Percentiles rank a stretch among this genome's conserved stretches.
Conservation (phyloP, 768 basidiomycete genomes). For the Pleurotus pulmonarius region DNA sequence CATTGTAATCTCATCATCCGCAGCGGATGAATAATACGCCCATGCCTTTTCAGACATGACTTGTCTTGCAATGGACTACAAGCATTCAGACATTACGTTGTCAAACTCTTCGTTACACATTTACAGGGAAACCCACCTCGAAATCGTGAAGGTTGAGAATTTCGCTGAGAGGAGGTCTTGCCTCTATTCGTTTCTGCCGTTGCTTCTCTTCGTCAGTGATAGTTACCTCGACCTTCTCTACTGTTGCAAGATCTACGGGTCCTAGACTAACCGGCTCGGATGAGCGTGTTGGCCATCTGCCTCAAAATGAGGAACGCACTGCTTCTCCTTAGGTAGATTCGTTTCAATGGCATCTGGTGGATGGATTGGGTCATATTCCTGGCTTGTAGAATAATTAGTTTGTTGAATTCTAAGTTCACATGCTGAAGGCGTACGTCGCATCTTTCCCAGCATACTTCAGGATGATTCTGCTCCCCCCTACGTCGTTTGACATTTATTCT, state of each 20-base stretch:
- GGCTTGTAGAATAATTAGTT: constrained; percentile 28
- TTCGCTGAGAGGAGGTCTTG: constrained; percentile 70
- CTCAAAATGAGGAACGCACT: constrained; percentile 38
- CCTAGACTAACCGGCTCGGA: constrained; percentile 51
- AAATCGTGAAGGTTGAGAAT: constrained; percentile 93
- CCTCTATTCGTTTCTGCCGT: constrained; percentile 55
- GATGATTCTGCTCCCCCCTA: constrained; percentile 80
- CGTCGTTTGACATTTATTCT: neutral
- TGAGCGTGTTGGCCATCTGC: neutral
- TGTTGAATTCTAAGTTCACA: constrained; percentile 7
- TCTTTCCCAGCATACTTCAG: constrained; percentile 88
- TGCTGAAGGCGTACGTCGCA: constrained; percentile 60
- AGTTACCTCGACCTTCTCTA: constrained; percentile 57
- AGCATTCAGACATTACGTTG: neutral
- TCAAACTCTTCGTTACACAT: too few relatives aligned
- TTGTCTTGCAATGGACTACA: constrained; percentile 73
- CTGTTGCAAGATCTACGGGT: constrained; percentile 63
- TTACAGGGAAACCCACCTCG: constrained; percentile 48
- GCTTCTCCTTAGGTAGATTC: constrained; percentile 80
- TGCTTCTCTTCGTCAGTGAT: constrained; percentile 71
- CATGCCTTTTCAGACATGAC: constrained; percentile 87
- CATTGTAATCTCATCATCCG: constrained; percentile 90
- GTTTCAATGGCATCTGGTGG: constrained; percentile 77
- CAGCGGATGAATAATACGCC: constrained; percentile 96
- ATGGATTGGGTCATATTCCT: constrained; percentile 86